phyloP scores from a whole-genome alignment of 495 filamentous ascomycete genomes.

The Daldinia loculata region DNA sequence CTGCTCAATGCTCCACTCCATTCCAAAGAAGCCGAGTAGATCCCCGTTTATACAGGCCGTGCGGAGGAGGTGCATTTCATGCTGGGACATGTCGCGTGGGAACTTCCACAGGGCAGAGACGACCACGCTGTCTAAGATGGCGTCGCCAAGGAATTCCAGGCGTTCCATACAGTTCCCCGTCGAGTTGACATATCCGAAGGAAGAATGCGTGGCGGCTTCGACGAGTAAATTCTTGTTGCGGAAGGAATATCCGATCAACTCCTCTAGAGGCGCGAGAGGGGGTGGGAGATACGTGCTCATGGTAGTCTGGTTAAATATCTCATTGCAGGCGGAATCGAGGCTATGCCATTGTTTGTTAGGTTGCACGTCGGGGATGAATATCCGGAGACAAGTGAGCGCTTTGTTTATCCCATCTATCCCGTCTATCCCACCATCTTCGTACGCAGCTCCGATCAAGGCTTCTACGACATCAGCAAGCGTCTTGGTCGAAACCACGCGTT shows the following conservation, averaged over 20 bases:
- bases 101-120: conserved; percentile 54
- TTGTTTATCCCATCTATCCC: conserved; percentile 58
- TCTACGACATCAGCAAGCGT: conserved; percentile 91
- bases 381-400: conserved; percentile 69
- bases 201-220: conserved; percentile 88
- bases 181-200: conserved; percentile 59
- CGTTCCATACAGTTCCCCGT: conserved; percentile 76
- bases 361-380: conserved; percentile 70
- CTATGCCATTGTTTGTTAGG: conserved; percentile 67
- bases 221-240: conserved; percentile 72
- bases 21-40: conserved; percentile 85
- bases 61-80: conserved; percentile 76
- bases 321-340: conserved; percentile 44
- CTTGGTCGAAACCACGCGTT: conserved; percentile 71
- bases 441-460: conserved; percentile 80
- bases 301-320: conserved; percentile 47
- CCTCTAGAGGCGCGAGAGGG: conserved; percentile 57
- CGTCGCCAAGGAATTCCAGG: conserved; percentile 90
- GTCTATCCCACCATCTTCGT: conserved; percentile 70
- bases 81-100: conserved; percentile 61
- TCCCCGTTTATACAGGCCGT: conserved; percentile 83
- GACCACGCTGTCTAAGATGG: conserved; percentile 83
- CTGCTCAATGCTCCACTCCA: conserved; percentile 60
- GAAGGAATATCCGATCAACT: conserved; percentile 76
- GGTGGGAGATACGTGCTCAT: conserved; percentile 43